A percentile compares a stretch with the other conserved stretches of the same genome.
phyloP scores from a whole-genome alignment of 768 basidiomycete species.

The Amanita inopinata region DNA sequence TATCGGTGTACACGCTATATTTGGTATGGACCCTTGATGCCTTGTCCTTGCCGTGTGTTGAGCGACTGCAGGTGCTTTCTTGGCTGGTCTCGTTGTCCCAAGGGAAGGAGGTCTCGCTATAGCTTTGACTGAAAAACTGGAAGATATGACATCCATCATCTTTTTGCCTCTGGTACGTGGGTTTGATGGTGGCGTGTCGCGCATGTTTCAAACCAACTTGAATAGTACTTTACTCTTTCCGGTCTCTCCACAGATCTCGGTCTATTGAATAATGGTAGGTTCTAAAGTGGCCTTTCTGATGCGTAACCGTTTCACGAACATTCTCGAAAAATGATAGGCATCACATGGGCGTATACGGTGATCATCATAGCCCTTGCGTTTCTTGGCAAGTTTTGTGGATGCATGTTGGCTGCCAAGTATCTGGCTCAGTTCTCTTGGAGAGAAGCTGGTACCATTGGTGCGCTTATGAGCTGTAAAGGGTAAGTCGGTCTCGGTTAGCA shows the following conservation, averaged over 20 bases:
- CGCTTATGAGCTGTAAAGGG: conserved; percentile 96
- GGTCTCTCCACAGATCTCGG: conserved; percentile 87
- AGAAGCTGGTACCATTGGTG: conserved; percentile 77
- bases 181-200: background rate
- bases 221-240: conserved; percentile 84
- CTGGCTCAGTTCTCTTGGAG: conserved; percentile 70
- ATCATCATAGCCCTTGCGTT: conserved; percentile 76
- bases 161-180: conserved; percentile 72
- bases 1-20: conserved; percentile 88
- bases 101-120: conserved; percentile 83
- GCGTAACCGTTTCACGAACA: no score
- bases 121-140: conserved; percentile 87
- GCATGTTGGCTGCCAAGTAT: conserved; percentile 55
- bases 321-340: no score
- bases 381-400: conserved; percentile 83
- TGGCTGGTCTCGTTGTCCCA: conserved; percentile 75
- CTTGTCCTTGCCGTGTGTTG: background rate
- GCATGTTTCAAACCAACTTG: background rate
- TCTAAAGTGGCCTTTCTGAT: background rate
- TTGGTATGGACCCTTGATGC: conserved; percentile 38
- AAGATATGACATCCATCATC: conserved; percentile 87
- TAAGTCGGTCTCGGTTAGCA: conserved; percentile 19
- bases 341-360: conserved; percentile 84
- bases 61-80: conserved; percentile 52
- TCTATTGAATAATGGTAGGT: conserved; percentile 62